Conservation (phyloP, 2,329 filamentous ascomycete species). For the Monascus ruber region DNA sequence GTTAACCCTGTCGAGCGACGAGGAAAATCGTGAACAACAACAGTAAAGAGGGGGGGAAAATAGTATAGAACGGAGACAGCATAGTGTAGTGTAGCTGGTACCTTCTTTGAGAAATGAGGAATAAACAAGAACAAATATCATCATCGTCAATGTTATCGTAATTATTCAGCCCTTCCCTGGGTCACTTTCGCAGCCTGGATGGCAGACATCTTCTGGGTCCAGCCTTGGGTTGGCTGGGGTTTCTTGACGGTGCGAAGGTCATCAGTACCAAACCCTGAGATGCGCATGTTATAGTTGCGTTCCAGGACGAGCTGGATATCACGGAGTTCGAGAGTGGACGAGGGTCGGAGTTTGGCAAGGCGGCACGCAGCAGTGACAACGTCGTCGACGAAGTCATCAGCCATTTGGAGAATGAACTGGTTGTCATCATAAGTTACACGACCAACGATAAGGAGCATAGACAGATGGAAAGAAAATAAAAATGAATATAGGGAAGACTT, state of each 20-base stretch:
- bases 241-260: constrained; percentile 91
- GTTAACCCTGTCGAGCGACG: too few species aligned
- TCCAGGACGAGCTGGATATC: constrained; percentile 76
- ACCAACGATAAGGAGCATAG: constrained; percentile 1
- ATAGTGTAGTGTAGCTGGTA: too few species aligned
- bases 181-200: constrained; percentile 80
- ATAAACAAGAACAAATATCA: not conserved
- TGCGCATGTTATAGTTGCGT: constrained; percentile 78
- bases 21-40: too few species aligned
- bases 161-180: constrained; percentile 31
- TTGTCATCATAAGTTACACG: constrained; percentile 2
- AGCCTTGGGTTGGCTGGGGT: constrained; percentile 73
- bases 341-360: constrained; percentile 84
- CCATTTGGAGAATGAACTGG: constrained; percentile 75
- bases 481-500: constrained; percentile 1
- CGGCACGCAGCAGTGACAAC: constrained; percentile 79
- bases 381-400: constrained; percentile 90
- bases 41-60: too few species aligned
- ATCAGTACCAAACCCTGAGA: constrained; percentile 88
- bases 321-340: constrained; percentile 78
- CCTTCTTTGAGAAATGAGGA: not conserved
- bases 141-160: not conserved
- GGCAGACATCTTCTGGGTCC: constrained; percentile 95
- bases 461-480: not conserved
- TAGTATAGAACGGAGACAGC: too few species aligned